Evolutionary conservation across 495 filamentous ascomycete species (phyloP).

Genomic region (Friedmanniomyces simplex): DNA sequence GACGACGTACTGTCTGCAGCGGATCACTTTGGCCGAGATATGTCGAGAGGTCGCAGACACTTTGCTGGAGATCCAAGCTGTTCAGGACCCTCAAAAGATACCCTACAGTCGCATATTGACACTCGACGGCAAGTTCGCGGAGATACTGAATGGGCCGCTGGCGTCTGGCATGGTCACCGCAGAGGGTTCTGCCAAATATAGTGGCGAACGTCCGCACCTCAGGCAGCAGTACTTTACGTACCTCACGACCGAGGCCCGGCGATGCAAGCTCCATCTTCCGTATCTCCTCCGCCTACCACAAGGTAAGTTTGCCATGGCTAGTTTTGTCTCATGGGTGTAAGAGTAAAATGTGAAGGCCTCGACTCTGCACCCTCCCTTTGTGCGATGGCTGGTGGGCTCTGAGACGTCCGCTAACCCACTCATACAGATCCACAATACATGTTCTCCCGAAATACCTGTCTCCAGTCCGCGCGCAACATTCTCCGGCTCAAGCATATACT

Average conservation of each 20-base stretch:
- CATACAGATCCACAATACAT: conserved; percentile 31
- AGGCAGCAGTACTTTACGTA: conserved; percentile 10
- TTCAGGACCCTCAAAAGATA: conserved; percentile 25
- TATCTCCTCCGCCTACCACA: conserved; percentile 20
- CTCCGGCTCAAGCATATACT: conserved; percentile 27
- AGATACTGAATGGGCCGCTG: background rate
- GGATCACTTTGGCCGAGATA: conserved; percentile 34
- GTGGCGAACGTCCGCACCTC: background rate
- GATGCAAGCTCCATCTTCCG: conserved; percentile 29
- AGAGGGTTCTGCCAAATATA: too few species aligned
- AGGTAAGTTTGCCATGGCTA: background rate
- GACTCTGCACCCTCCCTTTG: too few species aligned
- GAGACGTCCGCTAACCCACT: background rate
- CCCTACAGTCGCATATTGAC: conserved; percentile 1
- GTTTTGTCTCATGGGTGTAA: too few species aligned
- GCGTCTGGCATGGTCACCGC: background rate
- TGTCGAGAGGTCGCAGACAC: conserved; percentile 38
- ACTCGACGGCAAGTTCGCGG: conserved; percentile 7
- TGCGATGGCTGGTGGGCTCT: too few species aligned
- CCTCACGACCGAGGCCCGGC: conserved; percentile 1
- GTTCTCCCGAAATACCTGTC: conserved; percentile 37
- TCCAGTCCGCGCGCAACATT: conserved; percentile 38
- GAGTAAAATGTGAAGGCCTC: too few species aligned
- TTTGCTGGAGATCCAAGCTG: conserved; percentile 28
- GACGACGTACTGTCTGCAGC: conserved; percentile 37